Evolutionary conservation across 768 basidiomycete genomes (phyloP).

Genomic region (Mrakia blollopis): DNA sequence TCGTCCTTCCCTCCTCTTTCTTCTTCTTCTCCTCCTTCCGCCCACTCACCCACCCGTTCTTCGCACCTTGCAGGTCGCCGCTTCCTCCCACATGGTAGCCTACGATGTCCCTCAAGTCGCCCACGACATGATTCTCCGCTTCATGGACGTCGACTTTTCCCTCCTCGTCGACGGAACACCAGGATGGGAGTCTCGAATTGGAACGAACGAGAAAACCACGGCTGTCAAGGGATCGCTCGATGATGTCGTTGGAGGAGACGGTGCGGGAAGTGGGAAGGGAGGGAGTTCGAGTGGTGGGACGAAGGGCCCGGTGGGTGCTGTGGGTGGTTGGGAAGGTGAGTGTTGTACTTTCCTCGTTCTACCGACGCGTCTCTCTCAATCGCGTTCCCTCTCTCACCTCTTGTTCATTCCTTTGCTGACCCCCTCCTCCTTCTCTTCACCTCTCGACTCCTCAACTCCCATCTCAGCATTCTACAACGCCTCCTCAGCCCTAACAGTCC

Average conservation of each 20-base stretch:
- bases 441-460: neutral
- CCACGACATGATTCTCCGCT: conserved; percentile 98
- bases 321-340: conserved; percentile 85
- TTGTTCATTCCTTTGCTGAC: neutral
- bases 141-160: conserved; percentile 87
- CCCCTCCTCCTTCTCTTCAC: neutral
- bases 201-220: conserved; percentile 48
- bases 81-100: conserved; percentile 89
- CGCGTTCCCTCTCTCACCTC: neutral
- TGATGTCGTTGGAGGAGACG: neutral
- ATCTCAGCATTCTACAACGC: conserved; percentile 84
- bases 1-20: conserved; percentile 32
- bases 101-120: conserved; percentile 76
- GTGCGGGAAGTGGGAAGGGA: neutral
- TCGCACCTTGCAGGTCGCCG: conserved; percentile 60
- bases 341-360: neutral
- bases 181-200: conserved; percentile 72
- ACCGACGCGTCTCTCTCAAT: too few relatives aligned
- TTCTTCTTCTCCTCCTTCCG: neutral
- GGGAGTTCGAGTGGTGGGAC: neutral
- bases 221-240: neutral
- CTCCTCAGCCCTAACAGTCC: conserved; percentile 77
- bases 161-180: conserved; percentile 75
- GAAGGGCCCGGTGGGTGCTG: conserved; percentile 35
- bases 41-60: neutral